Conservation (phyloP, 148 eudicot genomes). For the Oxyria digyna region DNA sequence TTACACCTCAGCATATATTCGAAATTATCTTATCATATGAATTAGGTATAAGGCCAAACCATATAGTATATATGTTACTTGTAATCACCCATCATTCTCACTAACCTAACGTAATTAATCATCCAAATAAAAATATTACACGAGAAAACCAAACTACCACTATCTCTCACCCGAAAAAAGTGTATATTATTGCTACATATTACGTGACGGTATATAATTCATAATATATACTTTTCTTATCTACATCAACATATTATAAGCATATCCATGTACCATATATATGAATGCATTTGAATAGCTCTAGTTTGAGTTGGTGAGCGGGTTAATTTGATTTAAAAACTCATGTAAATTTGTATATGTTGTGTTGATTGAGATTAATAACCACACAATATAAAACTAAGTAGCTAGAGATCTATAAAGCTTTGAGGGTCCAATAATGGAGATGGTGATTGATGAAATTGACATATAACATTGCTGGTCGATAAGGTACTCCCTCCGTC, state of each 20-base stretch:
- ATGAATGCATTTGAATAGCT: neutral
- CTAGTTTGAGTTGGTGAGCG: slow-evolving; percentile 2
- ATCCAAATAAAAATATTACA: neutral
- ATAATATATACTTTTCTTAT: neutral
- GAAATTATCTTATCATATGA: neutral
- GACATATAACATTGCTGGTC: neutral
- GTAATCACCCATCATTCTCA: neutral
- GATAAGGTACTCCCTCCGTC: neutral
- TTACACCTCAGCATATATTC: slow-evolving; percentile 7
- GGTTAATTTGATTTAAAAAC: neutral
- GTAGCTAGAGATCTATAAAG: neutral
- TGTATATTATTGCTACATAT: neutral
- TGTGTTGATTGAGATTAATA: neutral
- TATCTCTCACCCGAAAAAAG: neutral
- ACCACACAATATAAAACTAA: neutral
- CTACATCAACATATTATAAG: neutral
- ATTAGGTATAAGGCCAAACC: neutral
- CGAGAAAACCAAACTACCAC: neutral
- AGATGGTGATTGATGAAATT: slow-evolving; percentile 6
- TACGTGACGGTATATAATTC: neutral
- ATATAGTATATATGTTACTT: slow-evolving; percentile 3
- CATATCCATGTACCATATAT: neutral
- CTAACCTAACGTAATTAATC: neutral
- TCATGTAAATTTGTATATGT: neutral
- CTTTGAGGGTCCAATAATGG: slow-evolving; percentile 2